Evolutionary conservation across 2,329 filamentous ascomycete species (phyloP).

Genomic region (Hymenoscyphus occultus): DNA sequence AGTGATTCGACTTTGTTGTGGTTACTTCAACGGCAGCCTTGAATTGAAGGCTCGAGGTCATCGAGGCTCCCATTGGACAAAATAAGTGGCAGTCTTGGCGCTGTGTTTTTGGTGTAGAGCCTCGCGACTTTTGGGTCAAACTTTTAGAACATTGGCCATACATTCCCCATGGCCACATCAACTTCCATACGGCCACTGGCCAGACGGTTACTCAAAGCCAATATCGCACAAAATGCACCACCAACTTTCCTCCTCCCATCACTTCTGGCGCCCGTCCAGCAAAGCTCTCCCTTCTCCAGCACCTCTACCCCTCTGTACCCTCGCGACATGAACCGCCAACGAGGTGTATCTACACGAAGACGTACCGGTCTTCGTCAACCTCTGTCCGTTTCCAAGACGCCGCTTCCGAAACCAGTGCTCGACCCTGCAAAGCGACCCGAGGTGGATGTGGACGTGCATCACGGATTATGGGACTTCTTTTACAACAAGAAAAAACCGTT

Average conservation of each 20-base stretch:
- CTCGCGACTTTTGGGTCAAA: constrained; percentile 2
- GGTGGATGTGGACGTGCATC: constrained; percentile 62
- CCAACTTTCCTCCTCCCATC: constrained; percentile 37
- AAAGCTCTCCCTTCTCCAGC: constrained; percentile 36
- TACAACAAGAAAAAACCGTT: constrained; percentile 65
- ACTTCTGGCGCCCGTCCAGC: constrained; percentile 25
- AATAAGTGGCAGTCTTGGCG: no score
- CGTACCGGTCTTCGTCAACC: constrained; percentile 71
- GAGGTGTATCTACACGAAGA: constrained; percentile 79
- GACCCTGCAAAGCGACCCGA: constrained; percentile 54
- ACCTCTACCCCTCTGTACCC: constrained; percentile 30
- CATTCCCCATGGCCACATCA: constrained; percentile 32
- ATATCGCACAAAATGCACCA: constrained; percentile 21
- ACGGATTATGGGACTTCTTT: constrained; percentile 95
- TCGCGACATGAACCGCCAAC: constrained; percentile 73
- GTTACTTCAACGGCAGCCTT: no score
- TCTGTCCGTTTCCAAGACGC: constrained; percentile 69
- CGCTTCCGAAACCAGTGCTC: constrained; percentile 69
- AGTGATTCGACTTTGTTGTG: no score
- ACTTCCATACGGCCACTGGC: constrained; percentile 28
- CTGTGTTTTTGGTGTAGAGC: not conserved
- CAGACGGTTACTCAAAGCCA: constrained; percentile 22
- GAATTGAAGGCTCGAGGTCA: no score
- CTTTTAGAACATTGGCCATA: constrained; percentile 2
- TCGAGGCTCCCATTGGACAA: no score